Conservation (phyloP, 805 yeast species). For the Pichia exigua region DNA sequence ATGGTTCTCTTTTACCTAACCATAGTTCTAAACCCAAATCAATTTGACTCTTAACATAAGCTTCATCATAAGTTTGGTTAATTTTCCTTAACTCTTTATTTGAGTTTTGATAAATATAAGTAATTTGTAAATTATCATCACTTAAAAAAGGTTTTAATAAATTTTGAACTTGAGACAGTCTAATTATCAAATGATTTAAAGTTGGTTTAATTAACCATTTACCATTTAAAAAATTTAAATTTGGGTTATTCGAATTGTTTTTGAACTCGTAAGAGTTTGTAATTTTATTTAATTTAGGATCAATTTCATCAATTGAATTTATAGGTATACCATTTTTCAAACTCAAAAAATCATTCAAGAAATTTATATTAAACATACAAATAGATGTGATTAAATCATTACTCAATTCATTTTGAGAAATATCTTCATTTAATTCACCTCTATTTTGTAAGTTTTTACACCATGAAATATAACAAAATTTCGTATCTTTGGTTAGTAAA, state of each 20-base stretch:
- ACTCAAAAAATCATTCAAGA: constrained; percentile 35
- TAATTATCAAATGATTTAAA: constrained; percentile 44
- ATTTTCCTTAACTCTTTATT: not conserved
- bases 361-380: constrained; percentile 29
- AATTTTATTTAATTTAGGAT: not conserved
- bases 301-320: not conserved
- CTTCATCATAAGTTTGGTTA: constrained; percentile 28
- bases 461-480: constrained; percentile 34
- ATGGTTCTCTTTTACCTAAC: constrained; percentile 50
- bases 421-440: constrained; percentile 24
- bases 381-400: constrained; percentile 33
- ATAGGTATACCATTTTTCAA: constrained; percentile 40
- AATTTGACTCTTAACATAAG: constrained; percentile 25
- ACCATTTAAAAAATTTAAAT: constrained; percentile 8
- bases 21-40: constrained; percentile 39
- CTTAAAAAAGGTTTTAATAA: constrained; percentile 31
- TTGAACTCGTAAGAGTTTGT: not conserved
- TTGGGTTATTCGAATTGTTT: not conserved
- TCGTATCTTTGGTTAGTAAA: constrained; percentile 23
- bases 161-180: constrained; percentile 41
- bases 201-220: constrained; percentile 52
- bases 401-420: constrained; percentile 41
- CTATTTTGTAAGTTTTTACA: constrained; percentile 41
- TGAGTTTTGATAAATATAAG: constrained; percentile 1
- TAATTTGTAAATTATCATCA: constrained; percentile 33